phyloP scores from a whole-genome alignment of 169 alveolate genomes.

The Cytauxzoon felis region DNA sequence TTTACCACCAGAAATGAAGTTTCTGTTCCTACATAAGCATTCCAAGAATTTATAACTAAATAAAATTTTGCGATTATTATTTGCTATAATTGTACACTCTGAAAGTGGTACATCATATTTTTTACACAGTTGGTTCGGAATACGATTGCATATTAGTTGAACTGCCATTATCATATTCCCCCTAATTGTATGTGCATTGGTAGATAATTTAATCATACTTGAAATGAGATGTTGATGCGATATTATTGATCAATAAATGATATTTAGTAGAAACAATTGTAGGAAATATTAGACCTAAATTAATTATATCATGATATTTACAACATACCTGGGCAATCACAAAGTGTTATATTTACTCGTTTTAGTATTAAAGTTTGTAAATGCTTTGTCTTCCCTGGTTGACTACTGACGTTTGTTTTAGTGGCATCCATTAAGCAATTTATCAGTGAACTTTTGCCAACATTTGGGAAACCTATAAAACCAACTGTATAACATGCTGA shows the following conservation, averaged over 20 bases:
- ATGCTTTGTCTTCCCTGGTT: constrained; percentile 98
- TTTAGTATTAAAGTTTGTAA: constrained; percentile 86
- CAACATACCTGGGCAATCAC: constrained; percentile 91
- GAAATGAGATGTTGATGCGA: constrained; percentile 92
- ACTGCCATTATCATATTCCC: constrained; percentile 88
- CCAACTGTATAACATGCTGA: constrained; percentile 85
- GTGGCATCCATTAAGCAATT: constrained; percentile 92
- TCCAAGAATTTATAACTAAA: constrained; percentile 78
- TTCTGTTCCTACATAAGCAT: constrained; percentile 77
- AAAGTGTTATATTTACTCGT: constrained; percentile 81
- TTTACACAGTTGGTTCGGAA: constrained; percentile 81
- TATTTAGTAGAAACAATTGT: constrained; percentile 91
- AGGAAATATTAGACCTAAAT: constrained; percentile 96
- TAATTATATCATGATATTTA: neutral
- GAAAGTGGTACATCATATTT: constrained; percentile 44
- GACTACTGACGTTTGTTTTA: constrained; percentile 91
- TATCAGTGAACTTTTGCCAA: constrained; percentile 98
- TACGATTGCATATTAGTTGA: constrained; percentile 89
- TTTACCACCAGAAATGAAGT: constrained; percentile 81
- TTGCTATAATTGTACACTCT: constrained; percentile 30
- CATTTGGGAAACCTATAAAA: constrained; percentile 99
- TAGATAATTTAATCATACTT: constrained; percentile 35
- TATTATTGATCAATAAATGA: constrained; percentile 94
- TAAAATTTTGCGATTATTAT: constrained; percentile 12
- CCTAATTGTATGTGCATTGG: constrained; percentile 30